A percentile compares a stretch with the other conserved stretches of the same genome.
Evolutionary conservation across 2,329 filamentous ascomycete genomes (phyloP).

Genomic region (Trichothecium sympodiale): DNA sequence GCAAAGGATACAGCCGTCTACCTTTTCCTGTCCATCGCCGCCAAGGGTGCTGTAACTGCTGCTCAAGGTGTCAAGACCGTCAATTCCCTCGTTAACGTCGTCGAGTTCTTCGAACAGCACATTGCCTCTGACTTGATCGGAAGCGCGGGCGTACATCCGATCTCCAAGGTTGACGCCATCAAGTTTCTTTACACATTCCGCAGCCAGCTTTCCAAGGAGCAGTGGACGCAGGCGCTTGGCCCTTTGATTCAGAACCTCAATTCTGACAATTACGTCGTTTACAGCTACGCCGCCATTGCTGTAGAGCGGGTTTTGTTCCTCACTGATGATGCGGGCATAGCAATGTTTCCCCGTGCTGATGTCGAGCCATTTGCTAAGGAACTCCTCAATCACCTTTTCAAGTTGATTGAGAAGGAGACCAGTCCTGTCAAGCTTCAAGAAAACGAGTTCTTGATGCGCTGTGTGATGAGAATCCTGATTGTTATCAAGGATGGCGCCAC

Average conservation of each 20-base stretch:
- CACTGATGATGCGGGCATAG: slow-evolving; percentile 60
- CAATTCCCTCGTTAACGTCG: slow-evolving; percentile 77
- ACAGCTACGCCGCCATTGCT: slow-evolving; percentile 93
- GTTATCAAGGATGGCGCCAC: slow-evolving; percentile 78
- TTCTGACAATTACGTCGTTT: slow-evolving; percentile 88
- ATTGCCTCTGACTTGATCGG: slow-evolving; percentile 79
- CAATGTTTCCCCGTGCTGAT: slow-evolving; percentile 68
- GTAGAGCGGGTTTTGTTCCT: slow-evolving; percentile 89
- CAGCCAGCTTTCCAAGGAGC: slow-evolving; percentile 81
- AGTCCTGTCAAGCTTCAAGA: slow-evolving; percentile 91
- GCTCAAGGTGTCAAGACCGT: slow-evolving; percentile 84
- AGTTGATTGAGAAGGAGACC: slow-evolving; percentile 73
- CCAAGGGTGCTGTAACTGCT: slow-evolving; percentile 78
- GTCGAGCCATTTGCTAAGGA: slow-evolving; percentile 78
- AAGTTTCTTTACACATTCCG: slow-evolving; percentile 97
- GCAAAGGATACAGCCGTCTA: slow-evolving; percentile 98
- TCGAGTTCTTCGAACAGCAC: slow-evolving; percentile 90
- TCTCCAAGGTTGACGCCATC: slow-evolving; percentile 94
- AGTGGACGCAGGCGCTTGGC: slow-evolving; percentile 84
- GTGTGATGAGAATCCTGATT: slow-evolving; percentile 93
- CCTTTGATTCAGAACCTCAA: slow-evolving; percentile 85
- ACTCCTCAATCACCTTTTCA: slow-evolving; percentile 80
- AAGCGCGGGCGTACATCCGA: slow-evolving; percentile 60
- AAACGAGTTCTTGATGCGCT: slow-evolving; percentile 98
- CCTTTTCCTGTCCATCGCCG: slow-evolving; percentile 86